Conservation (phyloP, 108 stramenopile genomes). For the Cyclostephanos invisitatus region DNA sequence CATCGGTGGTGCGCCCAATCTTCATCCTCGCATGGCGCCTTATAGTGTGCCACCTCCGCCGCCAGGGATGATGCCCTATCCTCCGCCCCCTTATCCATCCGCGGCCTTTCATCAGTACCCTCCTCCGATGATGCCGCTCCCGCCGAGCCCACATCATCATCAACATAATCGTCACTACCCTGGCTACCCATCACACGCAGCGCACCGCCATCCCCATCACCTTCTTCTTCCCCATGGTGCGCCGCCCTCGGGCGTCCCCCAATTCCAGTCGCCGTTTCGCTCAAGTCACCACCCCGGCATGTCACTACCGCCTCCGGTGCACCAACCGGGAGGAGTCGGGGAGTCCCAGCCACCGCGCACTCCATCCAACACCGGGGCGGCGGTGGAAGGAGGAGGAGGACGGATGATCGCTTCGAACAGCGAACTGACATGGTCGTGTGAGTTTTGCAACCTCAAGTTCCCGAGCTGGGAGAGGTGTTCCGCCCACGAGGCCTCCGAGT, state of each 20-base stretch:
- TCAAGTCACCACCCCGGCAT: slow-evolving; percentile 1
- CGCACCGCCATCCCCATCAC: neutral
- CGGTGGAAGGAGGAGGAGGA: neutral
- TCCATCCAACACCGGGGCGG: neutral
- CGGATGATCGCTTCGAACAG: neutral
- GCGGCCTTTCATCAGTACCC: slow-evolving; percentile 14
- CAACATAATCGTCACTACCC: neutral
- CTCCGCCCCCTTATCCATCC: neutral
- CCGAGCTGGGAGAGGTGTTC: slow-evolving; percentile 80
- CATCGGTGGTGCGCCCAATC: neutral
- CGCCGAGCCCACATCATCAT: neutral
- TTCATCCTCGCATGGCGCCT: neutral
- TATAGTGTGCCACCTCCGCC: slow-evolving; percentile 13
- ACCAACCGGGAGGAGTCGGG: neutral
- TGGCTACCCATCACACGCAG: neutral
- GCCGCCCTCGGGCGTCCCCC: neutral
- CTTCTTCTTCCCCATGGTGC: neutral
- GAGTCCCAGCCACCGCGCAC: slow-evolving; percentile 4
- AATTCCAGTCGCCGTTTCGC: slow-evolving; percentile 4
- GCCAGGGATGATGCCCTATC: slow-evolving; percentile 21
- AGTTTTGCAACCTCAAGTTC: slow-evolving; percentile 82
- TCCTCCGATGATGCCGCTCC: slow-evolving; percentile 5
- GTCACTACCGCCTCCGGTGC: slow-evolving; percentile 7
- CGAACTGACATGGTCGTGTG: slow-evolving; percentile 74
- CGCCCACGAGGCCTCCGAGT: slow-evolving; percentile 75